These are phyloP conservation scores for Lasiodiplodia gonubiensis DNA, from an alignment of 2,329 filamentous ascomycete species.

Conservation along the genomic window DNA sequence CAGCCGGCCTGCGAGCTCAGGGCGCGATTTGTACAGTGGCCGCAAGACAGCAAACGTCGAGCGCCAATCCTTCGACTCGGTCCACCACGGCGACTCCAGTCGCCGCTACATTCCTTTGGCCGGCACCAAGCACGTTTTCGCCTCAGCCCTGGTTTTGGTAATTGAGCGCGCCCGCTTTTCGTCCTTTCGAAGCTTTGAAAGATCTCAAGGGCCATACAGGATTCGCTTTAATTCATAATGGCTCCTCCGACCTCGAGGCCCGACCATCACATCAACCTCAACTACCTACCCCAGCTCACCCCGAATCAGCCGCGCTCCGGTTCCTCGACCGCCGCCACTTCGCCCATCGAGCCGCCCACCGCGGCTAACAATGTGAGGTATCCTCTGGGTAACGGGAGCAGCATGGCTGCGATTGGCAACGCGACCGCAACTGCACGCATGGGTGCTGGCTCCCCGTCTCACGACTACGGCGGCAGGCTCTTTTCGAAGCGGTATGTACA, in stretches of 20 bases:
- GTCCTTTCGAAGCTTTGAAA: slow-evolving; percentile 23
- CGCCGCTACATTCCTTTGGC: slow-evolving; percentile 50
- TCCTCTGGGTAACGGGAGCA: slow-evolving; percentile 72
- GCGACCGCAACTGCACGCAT: slow-evolving; percentile 68
- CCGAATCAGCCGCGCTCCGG: slow-evolving; percentile 73
- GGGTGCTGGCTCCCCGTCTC: slow-evolving; percentile 94
- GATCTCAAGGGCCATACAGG: slow-evolving; percentile 26
- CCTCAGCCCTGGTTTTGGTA: slow-evolving; percentile 48
- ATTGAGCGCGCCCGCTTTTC: slow-evolving; percentile 37
- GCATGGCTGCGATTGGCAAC: slow-evolving; percentile 59
- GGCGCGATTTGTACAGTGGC: slow-evolving; percentile 34
- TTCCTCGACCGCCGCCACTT: slow-evolving; percentile 80
- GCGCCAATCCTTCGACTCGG: slow-evolving; percentile 26
- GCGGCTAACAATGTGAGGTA: slow-evolving; percentile 67
- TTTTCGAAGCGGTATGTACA: slow-evolving; percentile 86
- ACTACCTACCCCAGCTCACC: slow-evolving; percentile 74
- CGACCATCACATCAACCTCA: slow-evolving; percentile 81
- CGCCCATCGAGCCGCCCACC: slow-evolving; percentile 75
- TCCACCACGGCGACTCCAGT: slow-evolving; percentile 37
- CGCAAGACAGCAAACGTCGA: slow-evolving; percentile 24
- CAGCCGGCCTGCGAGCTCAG: slow-evolving; percentile 40
- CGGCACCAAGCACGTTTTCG: slow-evolving; percentile 45
- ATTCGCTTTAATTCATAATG: slow-evolving; percentile 81
- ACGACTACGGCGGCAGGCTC: slow-evolving; percentile 79
- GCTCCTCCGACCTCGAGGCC: slow-evolving; percentile 74